Conservation (phyloP, 176 grass and related monocot genomes). For the Musa troglodytarum region DNA sequence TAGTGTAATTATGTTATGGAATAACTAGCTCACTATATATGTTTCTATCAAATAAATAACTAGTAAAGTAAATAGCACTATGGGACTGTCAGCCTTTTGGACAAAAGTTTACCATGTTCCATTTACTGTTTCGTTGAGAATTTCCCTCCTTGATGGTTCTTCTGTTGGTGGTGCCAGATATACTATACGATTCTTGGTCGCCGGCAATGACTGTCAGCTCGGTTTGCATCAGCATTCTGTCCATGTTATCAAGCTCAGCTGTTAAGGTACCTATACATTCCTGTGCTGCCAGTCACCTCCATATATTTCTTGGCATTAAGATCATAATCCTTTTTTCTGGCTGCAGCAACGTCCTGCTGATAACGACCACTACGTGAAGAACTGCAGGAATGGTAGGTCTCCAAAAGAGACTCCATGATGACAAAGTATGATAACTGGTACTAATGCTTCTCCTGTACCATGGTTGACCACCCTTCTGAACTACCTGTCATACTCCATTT, state of each 20-base stretch:
- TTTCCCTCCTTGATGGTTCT: neutral
- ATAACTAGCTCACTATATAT: neutral
- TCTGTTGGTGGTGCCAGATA: neutral
- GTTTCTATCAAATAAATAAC: too few species aligned
- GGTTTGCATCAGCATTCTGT: constrained; percentile 10
- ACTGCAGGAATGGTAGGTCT: constrained; percentile 2
- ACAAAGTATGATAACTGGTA: constrained; percentile 1
- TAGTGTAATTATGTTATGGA: neutral
- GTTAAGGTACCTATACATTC: neutral
- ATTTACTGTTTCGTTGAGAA: neutral
- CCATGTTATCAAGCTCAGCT: constrained; percentile 10
- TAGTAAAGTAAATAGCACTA: too few species aligned
- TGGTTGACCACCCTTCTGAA: neutral
- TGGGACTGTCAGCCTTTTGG: too few species aligned
- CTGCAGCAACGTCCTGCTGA: constrained; percentile 4
- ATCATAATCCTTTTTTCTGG: neutral
- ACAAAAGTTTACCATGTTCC: neutral
- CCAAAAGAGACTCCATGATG: constrained; percentile 11
- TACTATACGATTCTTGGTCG: constrained; percentile 9
- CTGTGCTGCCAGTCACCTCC: neutral
- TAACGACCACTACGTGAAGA: constrained; percentile 10
- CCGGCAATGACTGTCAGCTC: constrained; percentile 10
- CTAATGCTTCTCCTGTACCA: neutral
- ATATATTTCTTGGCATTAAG: neutral
- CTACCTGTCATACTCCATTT: neutral